phyloP scores from a whole-genome alignment of 2,329 filamentous ascomycete species.

The Nemania sp. region DNA sequence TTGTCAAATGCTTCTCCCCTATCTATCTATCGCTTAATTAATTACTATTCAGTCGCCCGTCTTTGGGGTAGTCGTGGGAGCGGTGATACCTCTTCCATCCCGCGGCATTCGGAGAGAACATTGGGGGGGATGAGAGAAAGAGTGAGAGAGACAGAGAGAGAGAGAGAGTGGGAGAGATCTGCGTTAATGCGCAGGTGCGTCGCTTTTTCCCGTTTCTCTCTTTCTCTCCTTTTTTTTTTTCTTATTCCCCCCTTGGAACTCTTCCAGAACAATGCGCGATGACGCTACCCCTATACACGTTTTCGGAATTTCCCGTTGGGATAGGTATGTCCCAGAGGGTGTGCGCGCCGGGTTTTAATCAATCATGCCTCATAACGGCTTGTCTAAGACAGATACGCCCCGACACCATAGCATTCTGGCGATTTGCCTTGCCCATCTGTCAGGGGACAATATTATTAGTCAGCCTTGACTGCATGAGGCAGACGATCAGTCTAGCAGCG shows the following conservation, averaged over 20 bases:
- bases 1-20: background rate
- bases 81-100: constrained; percentile 6
- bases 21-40: background rate
- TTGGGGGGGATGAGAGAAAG: too few relatives aligned
- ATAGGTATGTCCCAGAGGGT: background rate
- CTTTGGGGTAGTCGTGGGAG: background rate
- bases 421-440: too few relatives aligned
- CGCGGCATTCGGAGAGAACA: background rate
- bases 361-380: background rate
- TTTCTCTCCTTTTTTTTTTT: too few relatives aligned
- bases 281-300: constrained; percentile 17
- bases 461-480: too few relatives aligned
- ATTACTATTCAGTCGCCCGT: too few relatives aligned
- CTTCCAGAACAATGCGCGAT: constrained; percentile 28
- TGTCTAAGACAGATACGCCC: background rate
- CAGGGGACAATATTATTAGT: too few relatives aligned
- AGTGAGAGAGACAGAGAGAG: too few relatives aligned
- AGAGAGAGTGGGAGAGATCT: background rate
- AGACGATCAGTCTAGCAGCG: too few relatives aligned
- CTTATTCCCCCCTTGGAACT: constrained; percentile 14
- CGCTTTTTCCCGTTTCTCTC: background rate
- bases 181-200: constrained; percentile 3
- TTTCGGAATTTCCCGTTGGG: constrained; percentile 16
- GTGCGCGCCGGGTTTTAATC: background rate
- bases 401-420: background rate